Evolutionary conservation across 2,329 filamentous ascomycete species (phyloP).

Genomic region (Diaporthe sp.): DNA sequence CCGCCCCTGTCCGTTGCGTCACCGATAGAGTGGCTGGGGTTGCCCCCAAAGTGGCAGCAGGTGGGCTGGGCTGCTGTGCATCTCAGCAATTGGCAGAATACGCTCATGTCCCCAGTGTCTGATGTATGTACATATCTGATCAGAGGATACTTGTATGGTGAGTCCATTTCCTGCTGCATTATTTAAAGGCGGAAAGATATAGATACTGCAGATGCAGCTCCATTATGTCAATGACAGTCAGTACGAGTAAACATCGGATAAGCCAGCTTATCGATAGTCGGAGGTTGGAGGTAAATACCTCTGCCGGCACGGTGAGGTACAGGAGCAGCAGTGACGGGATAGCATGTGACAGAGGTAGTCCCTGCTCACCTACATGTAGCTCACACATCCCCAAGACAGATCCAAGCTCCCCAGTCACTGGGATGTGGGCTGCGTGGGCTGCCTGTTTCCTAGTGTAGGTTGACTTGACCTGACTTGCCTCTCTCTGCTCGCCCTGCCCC

Average conservation of each 20-base stretch:
- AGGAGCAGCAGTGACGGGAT: background rate
- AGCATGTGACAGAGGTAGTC: slow-evolving; percentile 25
- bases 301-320: background rate
- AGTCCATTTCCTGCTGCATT: background rate
- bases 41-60: slow-evolving; percentile 17
- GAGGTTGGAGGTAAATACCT: background rate
- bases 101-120: background rate
- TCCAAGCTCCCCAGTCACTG: slow-evolving; percentile 20
- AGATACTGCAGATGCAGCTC: background rate
- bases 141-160: background rate
- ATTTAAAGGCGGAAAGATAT: background rate
- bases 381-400: background rate
- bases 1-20: slow-evolving; percentile 32
- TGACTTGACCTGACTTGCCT: slow-evolving; percentile 3
- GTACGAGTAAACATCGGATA: background rate
- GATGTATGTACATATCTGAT: no score
- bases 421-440: background rate
- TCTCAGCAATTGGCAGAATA: background rate
- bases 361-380: background rate
- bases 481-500: background rate
- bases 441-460: slow-evolving; percentile 25
- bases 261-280: slow-evolving; percentile 24
- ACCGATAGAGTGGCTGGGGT: slow-evolving; percentile 29
- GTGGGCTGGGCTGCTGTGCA: background rate
- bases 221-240: slow-evolving; percentile 5